Percentiles rank a stretch among this genome's conserved stretches.
Conservation (phyloP, 192 early-diverging fungal genomes). For the Coemansia guatemalensis region DNA sequence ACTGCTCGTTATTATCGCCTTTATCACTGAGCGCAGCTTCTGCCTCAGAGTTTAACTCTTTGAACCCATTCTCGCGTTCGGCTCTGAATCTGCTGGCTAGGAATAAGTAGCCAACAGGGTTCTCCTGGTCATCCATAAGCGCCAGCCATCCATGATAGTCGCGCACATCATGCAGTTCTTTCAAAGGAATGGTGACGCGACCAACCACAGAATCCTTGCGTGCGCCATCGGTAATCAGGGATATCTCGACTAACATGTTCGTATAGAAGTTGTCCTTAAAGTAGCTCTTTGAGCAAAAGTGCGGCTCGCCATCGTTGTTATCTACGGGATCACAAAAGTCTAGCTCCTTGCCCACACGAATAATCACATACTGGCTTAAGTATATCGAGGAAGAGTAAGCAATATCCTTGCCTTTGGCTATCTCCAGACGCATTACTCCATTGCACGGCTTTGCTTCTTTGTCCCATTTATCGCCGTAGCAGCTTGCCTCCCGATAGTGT, state of each 20-base stretch:
- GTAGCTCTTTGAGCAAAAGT: slow-evolving; percentile 26
- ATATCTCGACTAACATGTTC: slow-evolving; percentile 32
- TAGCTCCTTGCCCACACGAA: slow-evolving; percentile 10
- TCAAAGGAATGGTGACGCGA: slow-evolving; percentile 24
- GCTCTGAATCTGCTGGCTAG: slow-evolving; percentile 20
- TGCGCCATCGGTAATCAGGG: slow-evolving; percentile 24
- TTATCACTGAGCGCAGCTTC: not conserved
- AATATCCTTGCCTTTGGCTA: slow-evolving; percentile 36
- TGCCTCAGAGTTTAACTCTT: slow-evolving; percentile 1
- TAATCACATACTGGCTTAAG: slow-evolving; percentile 22
- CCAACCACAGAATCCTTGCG: slow-evolving; percentile 29
- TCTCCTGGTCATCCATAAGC: slow-evolving; percentile 1
- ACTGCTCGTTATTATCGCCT: slow-evolving; percentile 12
- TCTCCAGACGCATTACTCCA: slow-evolving; percentile 15
- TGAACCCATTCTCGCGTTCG: slow-evolving; percentile 6
- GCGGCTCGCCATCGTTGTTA: slow-evolving; percentile 25
- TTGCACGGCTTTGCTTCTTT: not conserved
- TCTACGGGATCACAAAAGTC: slow-evolving; percentile 19
- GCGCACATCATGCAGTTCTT: slow-evolving; percentile 38
- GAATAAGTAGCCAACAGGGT: slow-evolving; percentile 34
- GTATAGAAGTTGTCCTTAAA: slow-evolving; percentile 18
- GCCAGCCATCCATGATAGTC: slow-evolving; percentile 39
- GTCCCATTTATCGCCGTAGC: slow-evolving; percentile 19
- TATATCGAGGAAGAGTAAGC: not conserved
- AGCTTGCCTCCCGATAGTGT: slow-evolving; percentile 23